Conservation (phyloP, 1,284 basidiomycete species). For the Anthracocystis panici-leucophaei region DNA sequence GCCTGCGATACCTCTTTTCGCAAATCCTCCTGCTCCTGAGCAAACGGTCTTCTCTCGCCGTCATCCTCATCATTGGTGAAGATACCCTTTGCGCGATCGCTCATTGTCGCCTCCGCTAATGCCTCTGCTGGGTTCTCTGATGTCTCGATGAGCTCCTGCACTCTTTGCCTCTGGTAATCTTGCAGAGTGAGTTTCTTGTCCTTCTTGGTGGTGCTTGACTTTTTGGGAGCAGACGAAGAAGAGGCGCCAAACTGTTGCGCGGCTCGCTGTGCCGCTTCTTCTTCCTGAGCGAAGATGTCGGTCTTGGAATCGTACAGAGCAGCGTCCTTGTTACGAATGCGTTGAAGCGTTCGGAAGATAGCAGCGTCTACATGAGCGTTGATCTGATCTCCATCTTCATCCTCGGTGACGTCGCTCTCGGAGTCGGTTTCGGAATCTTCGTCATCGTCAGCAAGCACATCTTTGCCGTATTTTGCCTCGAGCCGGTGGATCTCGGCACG, state of each 20-base stretch:
- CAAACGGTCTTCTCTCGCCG: constrained; percentile 77
- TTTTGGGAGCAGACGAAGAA: constrained; percentile 8
- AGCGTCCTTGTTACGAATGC: constrained; percentile 86
- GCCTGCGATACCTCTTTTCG: constrained; percentile 86
- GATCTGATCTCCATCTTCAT: constrained; percentile 94
- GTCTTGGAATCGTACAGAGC: constrained; percentile 79
- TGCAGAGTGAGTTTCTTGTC: constrained; percentile 65
- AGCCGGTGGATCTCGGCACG: constrained; percentile 63
- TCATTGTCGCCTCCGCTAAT: constrained; percentile 63
- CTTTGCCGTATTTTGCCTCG: constrained; percentile 60
- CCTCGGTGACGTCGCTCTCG: constrained; percentile 80
- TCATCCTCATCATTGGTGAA: constrained; percentile 73
- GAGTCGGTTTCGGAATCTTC: constrained; percentile 42
- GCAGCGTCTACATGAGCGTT: constrained; percentile 95
- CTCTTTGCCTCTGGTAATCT: constrained; percentile 65
- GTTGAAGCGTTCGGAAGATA: constrained; percentile 88
- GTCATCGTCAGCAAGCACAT: constrained; percentile 35
- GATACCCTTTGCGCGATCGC: constrained; percentile 23
- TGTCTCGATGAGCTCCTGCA: constrained; percentile 64
- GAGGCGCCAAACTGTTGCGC: constrained; percentile 20
- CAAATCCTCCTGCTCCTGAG: constrained; percentile 81
- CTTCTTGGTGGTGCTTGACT: constrained; percentile 34
- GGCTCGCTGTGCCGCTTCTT: constrained; percentile 29
- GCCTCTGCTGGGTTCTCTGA: constrained; percentile 63
- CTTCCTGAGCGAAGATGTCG: constrained; percentile 62